These are phyloP conservation scores for Candida frijolesensis DNA, from an alignment of 1,139 yeast genomes.

Conservation along the genomic window DNA sequence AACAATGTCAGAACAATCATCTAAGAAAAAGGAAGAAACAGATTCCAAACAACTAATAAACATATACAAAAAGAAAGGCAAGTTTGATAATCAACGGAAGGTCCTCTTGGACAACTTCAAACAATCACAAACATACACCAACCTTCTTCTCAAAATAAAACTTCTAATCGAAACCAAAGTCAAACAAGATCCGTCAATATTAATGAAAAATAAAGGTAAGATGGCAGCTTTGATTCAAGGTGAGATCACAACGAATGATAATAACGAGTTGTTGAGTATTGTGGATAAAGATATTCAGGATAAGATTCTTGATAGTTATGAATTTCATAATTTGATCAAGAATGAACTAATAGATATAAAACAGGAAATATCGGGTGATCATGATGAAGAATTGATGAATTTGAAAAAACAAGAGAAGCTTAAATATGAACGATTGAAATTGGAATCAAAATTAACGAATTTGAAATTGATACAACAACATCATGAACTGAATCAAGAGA, in stretches of 20 bases:
- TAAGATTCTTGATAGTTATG: slow-evolving; percentile 46
- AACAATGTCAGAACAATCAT: background rate
- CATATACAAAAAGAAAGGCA: slow-evolving; percentile 52
- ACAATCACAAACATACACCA: slow-evolving; percentile 43
- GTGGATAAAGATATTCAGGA: slow-evolving; percentile 52
- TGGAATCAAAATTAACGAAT: slow-evolving; percentile 14
- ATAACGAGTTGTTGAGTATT: slow-evolving; percentile 28
- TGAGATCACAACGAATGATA: slow-evolving; percentile 31
- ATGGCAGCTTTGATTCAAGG: slow-evolving; percentile 58
- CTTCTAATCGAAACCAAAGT: slow-evolving; percentile 50
- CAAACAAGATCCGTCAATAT: slow-evolving; percentile 49
- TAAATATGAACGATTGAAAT: slow-evolving; percentile 11
- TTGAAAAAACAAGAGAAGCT: slow-evolving; percentile 14
- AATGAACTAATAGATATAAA: slow-evolving; percentile 39
- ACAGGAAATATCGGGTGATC: slow-evolving; percentile 36
- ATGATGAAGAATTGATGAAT: slow-evolving; percentile 43
- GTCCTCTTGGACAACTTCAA: slow-evolving; percentile 47
- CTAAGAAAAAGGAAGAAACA: slow-evolving; percentile 12
- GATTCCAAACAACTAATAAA: slow-evolving; percentile 46
- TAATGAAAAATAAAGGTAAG: slow-evolving; percentile 53
- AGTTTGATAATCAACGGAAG: slow-evolving; percentile 51
- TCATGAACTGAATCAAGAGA: background rate
- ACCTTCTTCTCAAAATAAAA: slow-evolving; percentile 43
- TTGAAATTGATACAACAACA: slow-evolving; percentile 57
- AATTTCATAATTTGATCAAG: slow-evolving; percentile 37